Evolutionary conservation across 495 filamentous ascomycete species (phyloP).

Genomic region (Evansstolkia leycettana): DNA sequence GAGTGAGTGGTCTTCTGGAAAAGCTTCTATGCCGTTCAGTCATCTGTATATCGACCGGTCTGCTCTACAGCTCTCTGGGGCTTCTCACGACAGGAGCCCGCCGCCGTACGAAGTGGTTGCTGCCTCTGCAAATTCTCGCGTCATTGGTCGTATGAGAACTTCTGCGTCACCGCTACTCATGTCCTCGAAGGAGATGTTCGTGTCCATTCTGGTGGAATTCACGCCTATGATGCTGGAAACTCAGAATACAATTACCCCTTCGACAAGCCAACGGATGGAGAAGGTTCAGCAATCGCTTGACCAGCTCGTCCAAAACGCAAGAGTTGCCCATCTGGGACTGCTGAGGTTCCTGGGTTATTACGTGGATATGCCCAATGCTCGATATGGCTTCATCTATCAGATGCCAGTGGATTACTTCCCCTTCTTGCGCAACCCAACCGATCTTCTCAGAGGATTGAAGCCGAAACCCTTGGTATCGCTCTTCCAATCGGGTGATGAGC

Average conservation of each 20-base stretch:
- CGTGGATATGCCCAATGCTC: slow-evolving; percentile 62
- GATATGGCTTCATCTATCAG: slow-evolving; percentile 74
- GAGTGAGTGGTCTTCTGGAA: slow-evolving; percentile 7
- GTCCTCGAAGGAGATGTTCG: slow-evolving; percentile 25
- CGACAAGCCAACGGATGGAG: slow-evolving; percentile 21
- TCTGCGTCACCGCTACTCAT: slow-evolving; percentile 24
- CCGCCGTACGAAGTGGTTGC: slow-evolving; percentile 36
- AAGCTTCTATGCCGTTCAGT: slow-evolving; percentile 10
- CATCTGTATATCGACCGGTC: slow-evolving; percentile 31
- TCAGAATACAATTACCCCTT: slow-evolving; percentile 14
- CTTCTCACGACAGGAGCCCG: slow-evolving; percentile 29
- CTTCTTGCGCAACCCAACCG: slow-evolving; percentile 31
- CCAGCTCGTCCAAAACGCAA: slow-evolving; percentile 35
- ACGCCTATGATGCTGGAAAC: slow-evolving; percentile 31
- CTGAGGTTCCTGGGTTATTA: slow-evolving; percentile 76
- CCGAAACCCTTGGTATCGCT: slow-evolving; percentile 37
- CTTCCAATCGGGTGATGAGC: slow-evolving; percentile 33
- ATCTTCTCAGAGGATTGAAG: slow-evolving; percentile 26
- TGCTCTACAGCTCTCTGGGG: slow-evolving; percentile 29
- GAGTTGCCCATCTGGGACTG: slow-evolving; percentile 47
- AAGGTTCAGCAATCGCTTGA: slow-evolving; percentile 31
- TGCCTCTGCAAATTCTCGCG: slow-evolving; percentile 33
- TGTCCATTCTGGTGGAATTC: slow-evolving; percentile 33
- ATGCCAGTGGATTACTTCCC: slow-evolving; percentile 52
- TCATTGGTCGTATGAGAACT: slow-evolving; percentile 31